These are phyloP conservation scores for Drosera capensis DNA, from an alignment of 148 eudicot genomes.

Conservation along the genomic window DNA sequence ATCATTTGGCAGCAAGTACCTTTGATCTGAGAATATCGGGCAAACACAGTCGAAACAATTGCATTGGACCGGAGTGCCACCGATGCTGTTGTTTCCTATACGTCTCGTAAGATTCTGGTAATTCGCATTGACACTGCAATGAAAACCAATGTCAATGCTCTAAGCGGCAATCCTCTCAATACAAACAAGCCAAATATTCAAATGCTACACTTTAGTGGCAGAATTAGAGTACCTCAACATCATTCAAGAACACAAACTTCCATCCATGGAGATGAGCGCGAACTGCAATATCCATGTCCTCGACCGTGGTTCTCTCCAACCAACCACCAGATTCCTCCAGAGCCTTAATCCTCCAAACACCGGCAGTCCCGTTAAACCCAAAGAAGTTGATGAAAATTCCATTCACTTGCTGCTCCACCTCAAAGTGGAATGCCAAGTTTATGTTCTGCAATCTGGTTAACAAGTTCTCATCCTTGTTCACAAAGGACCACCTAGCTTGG, in stretches of 20 bases:
- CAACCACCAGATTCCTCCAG: slow-evolving; percentile 20
- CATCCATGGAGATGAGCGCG: slow-evolving; percentile 21
- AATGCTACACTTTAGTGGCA: background rate
- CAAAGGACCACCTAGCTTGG: slow-evolving; percentile 22
- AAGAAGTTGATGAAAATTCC: slow-evolving; percentile 18
- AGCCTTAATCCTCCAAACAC: slow-evolving; percentile 21
- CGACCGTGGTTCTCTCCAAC: slow-evolving; percentile 19
- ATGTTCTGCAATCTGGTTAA: slow-evolving; percentile 18
- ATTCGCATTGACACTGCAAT: slow-evolving; percentile 11
- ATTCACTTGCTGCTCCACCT: slow-evolving; percentile 22
- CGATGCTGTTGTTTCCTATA: slow-evolving; percentile 24
- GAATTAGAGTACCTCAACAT: slow-evolving; percentile 10
- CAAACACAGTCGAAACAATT: slow-evolving; percentile 16
- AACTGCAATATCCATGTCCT: slow-evolving; percentile 19
- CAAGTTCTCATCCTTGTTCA: slow-evolving; percentile 18
- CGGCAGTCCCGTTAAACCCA: slow-evolving; percentile 21
- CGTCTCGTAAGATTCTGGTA: slow-evolving; percentile 20
- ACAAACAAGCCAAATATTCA: background rate
- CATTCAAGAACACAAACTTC: slow-evolving; percentile 17
- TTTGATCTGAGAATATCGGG: slow-evolving; percentile 14
- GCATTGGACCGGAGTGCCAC: slow-evolving; percentile 31
- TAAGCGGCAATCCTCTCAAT: background rate
- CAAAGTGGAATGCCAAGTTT: slow-evolving; percentile 16
- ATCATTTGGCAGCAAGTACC: slow-evolving; percentile 8
- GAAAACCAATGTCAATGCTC: background rate